Conservation (phyloP, 1,284 basidiomycete genomes). For the Coniferiporia weirii region DNA sequence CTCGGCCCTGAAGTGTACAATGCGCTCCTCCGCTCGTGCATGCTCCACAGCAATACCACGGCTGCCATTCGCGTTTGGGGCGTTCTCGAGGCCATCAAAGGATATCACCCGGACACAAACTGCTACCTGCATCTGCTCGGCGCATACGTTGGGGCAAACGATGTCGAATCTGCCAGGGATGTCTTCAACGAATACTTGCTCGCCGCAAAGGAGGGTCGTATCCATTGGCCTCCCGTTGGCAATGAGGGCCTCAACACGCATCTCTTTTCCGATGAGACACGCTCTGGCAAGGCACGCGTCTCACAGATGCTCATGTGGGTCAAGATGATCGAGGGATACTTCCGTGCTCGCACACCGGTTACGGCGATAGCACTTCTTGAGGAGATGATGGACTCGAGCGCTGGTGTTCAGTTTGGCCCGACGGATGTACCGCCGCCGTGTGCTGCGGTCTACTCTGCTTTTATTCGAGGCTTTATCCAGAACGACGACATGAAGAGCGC, state of each 20-base stretch:
- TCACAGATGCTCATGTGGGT: slow-evolving; percentile 58
- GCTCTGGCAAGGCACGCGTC: slow-evolving; percentile 21
- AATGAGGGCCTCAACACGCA: slow-evolving; percentile 19
- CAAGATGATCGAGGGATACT: slow-evolving; percentile 72
- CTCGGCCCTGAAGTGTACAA: slow-evolving; percentile 39
- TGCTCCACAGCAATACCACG: slow-evolving; percentile 52
- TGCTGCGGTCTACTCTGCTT: slow-evolving; percentile 55
- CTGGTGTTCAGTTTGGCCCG: slow-evolving; percentile 32
- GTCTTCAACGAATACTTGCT: slow-evolving; percentile 63
- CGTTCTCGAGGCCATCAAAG: slow-evolving; percentile 50
- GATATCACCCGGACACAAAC: slow-evolving; percentile 35
- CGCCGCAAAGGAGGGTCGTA: slow-evolving; percentile 33
- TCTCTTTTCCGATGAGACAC: slow-evolving; percentile 16
- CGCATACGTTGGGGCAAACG: slow-evolving; percentile 50
- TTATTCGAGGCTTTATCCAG: slow-evolving; percentile 65
- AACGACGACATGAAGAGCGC: slow-evolving; percentile 61
- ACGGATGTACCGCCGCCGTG: slow-evolving; percentile 53
- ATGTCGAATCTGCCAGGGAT: slow-evolving; percentile 55
- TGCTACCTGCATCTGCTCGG: slow-evolving; percentile 60
- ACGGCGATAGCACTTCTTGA: slow-evolving; percentile 69
- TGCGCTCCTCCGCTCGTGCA: slow-evolving; percentile 62
- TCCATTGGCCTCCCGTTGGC: slow-evolving; percentile 27
- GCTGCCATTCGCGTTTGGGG: slow-evolving; percentile 66
- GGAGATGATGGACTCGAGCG: slow-evolving; percentile 58
- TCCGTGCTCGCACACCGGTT: slow-evolving; percentile 58